phyloP scores from a whole-genome alignment of 768 basidiomycete genomes.

The Mycena galericulata region DNA sequence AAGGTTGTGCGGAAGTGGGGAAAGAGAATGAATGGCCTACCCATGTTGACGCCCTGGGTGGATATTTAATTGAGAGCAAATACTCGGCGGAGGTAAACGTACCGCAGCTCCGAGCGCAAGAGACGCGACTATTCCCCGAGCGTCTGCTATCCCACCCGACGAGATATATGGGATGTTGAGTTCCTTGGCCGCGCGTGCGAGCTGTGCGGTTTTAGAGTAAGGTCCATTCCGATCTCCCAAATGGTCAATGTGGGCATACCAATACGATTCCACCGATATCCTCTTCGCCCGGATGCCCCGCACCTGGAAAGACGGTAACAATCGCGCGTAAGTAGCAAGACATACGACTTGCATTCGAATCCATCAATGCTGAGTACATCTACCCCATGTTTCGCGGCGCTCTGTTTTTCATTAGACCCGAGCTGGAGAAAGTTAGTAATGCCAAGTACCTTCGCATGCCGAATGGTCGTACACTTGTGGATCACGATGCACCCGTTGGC shows the following conservation, averaged over 20 bases:
- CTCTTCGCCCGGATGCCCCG: constrained; percentile 95
- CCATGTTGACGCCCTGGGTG: constrained; percentile 90
- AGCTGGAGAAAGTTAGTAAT: background rate
- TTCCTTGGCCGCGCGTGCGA: constrained; percentile 89
- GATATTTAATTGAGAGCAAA: background rate
- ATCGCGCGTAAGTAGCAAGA: constrained; percentile 21
- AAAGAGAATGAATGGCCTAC: constrained; percentile 45
- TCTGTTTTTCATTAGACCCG: constrained; percentile 37
- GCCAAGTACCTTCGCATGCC: constrained; percentile 83
- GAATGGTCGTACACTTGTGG: constrained; percentile 91
- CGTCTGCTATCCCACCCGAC: constrained; percentile 92
- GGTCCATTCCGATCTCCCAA: background rate
- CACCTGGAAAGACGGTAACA: constrained; percentile 63
- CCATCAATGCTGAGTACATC: constrained; percentile 92
- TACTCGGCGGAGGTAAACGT: constrained; percentile 43
- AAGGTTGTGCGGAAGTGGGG: background rate
- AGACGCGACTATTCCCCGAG: constrained; percentile 84
- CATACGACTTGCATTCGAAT: constrained; percentile 76
- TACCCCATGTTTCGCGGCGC: constrained; percentile 82
- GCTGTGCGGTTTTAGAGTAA: constrained; percentile 52
- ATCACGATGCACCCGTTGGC: constrained; percentile 81
- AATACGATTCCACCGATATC: constrained; percentile 91
- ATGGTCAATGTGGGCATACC: constrained; percentile 51
- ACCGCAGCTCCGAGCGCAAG: constrained; percentile 86
- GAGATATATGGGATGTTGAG: constrained; percentile 89